phyloP scores from a whole-genome alignment of 2,329 filamentous ascomycete species.

The Colletotrichum navitas region DNA sequence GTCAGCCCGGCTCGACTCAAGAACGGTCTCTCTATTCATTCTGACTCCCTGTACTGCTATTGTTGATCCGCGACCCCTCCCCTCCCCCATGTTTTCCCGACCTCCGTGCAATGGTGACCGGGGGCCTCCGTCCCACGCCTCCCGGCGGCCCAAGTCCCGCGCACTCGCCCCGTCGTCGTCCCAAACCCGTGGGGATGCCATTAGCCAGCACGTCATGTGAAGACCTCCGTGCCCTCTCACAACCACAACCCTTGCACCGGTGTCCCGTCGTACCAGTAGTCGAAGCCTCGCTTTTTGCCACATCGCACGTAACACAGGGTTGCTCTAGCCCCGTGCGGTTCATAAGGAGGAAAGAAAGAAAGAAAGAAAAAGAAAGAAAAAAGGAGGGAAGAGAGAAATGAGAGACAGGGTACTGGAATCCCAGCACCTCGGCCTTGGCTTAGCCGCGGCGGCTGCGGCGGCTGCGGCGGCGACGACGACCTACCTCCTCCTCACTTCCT shows the following conservation, averaged over 20 bases:
- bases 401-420: slow-evolving; percentile 23
- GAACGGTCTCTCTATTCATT: background rate
- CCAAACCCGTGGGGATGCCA: slow-evolving; percentile 7
- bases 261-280: background rate
- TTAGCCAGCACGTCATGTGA: background rate
- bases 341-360: background rate
- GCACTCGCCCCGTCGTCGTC: background rate
- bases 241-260: background rate
- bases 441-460: slow-evolving; percentile 31
- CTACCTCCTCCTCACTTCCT: slow-evolving; percentile 51
- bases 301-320: background rate
- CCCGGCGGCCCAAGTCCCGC: slow-evolving; percentile 6
- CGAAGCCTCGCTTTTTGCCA: background rate
- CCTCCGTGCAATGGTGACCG: slow-evolving; percentile 7
- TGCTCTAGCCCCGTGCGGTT: background rate
- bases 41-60: background rate
- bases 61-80: too few relatives aligned
- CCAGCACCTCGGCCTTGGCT: slow-evolving; percentile 34
- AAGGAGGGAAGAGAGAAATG: background rate
- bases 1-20: too few relatives aligned
- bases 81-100: background rate
- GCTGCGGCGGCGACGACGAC: slow-evolving; percentile 49
- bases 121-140: slow-evolving; percentile 17
- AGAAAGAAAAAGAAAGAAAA: background rate
- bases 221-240: background rate